These are phyloP conservation scores for Geotrichum reessii DNA, from an alignment of 1,139 yeast species.

Conservation along the genomic window DNA sequence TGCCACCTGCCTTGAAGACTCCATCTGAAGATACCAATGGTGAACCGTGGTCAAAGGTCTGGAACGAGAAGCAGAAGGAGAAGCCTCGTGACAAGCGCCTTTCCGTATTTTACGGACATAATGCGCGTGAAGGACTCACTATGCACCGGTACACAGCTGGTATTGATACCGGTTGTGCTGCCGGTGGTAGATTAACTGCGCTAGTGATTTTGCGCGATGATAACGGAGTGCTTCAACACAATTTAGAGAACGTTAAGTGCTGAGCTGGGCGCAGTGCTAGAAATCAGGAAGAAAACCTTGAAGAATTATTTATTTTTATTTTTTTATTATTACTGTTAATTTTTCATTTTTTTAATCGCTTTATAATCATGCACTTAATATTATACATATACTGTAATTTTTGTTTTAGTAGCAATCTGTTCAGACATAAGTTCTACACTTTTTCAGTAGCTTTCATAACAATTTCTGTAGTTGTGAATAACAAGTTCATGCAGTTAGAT, in stretches of 20 bases:
- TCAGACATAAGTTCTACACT: too few relatives aligned
- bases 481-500: background rate
- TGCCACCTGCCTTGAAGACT: slow-evolving; percentile 51
- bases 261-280: background rate
- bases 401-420: too few relatives aligned
- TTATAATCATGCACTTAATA: background rate
- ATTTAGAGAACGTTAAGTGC: slow-evolving; percentile 8
- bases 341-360: background rate
- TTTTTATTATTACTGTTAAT: too few relatives aligned
- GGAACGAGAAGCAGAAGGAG: slow-evolving; percentile 47
- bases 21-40: slow-evolving; percentile 52
- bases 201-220: slow-evolving; percentile 42
- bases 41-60: slow-evolving; percentile 56
- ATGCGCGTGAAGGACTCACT: slow-evolving; percentile 72
- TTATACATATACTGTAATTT: too few relatives aligned
- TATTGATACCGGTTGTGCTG: slow-evolving; percentile 74
- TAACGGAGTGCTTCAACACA: slow-evolving; percentile 5
- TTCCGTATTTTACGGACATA: slow-evolving; percentile 82
- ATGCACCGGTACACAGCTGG: slow-evolving; percentile 66
- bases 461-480: too few relatives aligned
- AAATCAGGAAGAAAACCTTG: background rate
- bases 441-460: too few relatives aligned
- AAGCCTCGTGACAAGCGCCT: slow-evolving; percentile 34
- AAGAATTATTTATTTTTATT: too few relatives aligned
- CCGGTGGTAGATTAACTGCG: slow-evolving; percentile 67